phyloP scores from a whole-genome alignment of 108 stramenopile species.

The Aureococcus anophagefferens region DNA sequence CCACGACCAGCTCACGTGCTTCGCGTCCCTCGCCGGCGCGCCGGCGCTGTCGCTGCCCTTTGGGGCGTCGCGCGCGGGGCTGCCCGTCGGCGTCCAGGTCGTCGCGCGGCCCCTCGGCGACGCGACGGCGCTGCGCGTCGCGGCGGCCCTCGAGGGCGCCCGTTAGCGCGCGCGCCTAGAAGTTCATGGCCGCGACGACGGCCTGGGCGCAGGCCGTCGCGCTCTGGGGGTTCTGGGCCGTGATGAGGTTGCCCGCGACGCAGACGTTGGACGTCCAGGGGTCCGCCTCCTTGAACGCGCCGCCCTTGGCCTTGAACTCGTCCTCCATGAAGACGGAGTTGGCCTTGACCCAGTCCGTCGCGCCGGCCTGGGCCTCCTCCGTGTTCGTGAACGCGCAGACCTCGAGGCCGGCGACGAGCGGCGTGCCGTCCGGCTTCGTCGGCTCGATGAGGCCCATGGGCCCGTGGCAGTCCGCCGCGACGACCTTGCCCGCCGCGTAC shows the following conservation, averaged over 20 bases:
- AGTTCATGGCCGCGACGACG: slow-evolving; percentile 1
- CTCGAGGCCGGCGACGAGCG: slow-evolving; percentile 48
- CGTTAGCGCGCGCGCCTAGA: not conserved
- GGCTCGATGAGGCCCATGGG: slow-evolving; percentile 56
- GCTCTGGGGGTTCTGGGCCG: slow-evolving; percentile 66
- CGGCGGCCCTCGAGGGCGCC: too few species aligned
- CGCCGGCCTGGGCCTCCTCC: slow-evolving; percentile 44
- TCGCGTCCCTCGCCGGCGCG: slow-evolving; percentile 34
- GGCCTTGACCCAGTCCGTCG: too few species aligned
- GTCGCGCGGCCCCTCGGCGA: too few species aligned
- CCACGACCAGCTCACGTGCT: slow-evolving; percentile 37
- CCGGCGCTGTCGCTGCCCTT: slow-evolving; percentile 35
- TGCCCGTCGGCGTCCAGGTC: too few species aligned
- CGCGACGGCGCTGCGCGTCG: too few species aligned
- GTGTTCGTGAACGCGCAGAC: slow-evolving; percentile 65
- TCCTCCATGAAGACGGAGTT: slow-evolving; percentile 51
- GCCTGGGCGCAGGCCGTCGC: slow-evolving; percentile 45
- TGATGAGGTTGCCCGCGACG: slow-evolving; percentile 63
- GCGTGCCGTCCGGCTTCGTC: slow-evolving; percentile 46
- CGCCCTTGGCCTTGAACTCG: slow-evolving; percentile 58
- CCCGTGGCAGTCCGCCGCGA: slow-evolving; percentile 67
- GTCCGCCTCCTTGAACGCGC: slow-evolving; percentile 56
- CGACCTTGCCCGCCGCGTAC: slow-evolving; percentile 49
- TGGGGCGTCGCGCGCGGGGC: not conserved
- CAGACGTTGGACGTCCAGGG: slow-evolving; percentile 57